Percentiles rank a stretch among this genome's conserved stretches.
phyloP scores from a whole-genome alignment of 257 asterid species.

The Phtheirospermum japonicum region DNA sequence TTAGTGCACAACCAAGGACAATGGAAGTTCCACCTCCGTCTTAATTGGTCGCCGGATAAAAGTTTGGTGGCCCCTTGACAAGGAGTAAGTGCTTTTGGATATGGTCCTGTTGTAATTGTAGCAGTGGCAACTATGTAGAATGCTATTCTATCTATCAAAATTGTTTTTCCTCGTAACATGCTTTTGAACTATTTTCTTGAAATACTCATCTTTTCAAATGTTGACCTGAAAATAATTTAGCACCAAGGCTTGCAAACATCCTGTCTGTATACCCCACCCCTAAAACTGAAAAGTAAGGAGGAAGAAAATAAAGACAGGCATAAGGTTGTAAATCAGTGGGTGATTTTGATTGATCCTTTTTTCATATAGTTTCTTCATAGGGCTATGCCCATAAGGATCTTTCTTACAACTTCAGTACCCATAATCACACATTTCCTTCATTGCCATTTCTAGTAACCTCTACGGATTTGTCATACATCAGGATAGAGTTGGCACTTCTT shows the following conservation, averaged over 20 bases:
- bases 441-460: slow-evolving; percentile 11
- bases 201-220: slow-evolving; percentile 5
- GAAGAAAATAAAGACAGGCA: neutral
- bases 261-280: neutral
- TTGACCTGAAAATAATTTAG: slow-evolving; percentile 14
- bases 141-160: slow-evolving; percentile 14
- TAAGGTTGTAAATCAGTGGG: slow-evolving; percentile 17
- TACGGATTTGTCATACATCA: slow-evolving; percentile 10
- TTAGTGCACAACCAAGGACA: slow-evolving; percentile 71
- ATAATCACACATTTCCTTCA: slow-evolving; percentile 11
- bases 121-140: slow-evolving; percentile 11
- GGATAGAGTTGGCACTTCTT: neutral
- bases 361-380: slow-evolving; percentile 7
- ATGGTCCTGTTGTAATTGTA: slow-evolving; percentile 24
- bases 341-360: neutral
- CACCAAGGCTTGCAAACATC: slow-evolving; percentile 7
- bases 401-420: slow-evolving; percentile 17
- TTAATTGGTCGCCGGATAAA: slow-evolving; percentile 81
- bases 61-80: slow-evolving; percentile 99
- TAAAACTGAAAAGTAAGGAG: neutral
- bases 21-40: slow-evolving; percentile 46
- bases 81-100: slow-evolving; percentile 56
- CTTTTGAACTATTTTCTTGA: slow-evolving; percentile 1
- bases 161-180: slow-evolving; percentile 17
- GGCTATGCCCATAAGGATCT: slow-evolving; percentile 13